Base-by-base conservation (phyloP, 208 protist genomes). In the Leishmania tarentolae region DNA sequence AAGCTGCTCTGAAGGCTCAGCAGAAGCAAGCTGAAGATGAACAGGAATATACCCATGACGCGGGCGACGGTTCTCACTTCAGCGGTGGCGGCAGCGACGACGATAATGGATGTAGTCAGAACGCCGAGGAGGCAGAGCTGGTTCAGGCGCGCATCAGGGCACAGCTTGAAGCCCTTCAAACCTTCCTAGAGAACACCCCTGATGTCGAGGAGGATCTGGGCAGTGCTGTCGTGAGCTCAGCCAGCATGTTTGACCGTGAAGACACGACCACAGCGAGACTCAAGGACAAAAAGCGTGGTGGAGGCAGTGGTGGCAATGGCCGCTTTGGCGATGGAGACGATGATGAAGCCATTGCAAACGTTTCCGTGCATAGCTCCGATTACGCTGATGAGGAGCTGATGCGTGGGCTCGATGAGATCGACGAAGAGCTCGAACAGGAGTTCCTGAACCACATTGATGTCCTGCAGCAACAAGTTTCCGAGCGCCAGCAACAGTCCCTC, bases 281-380 rank as follows among this genome's bases (percentile, higher is more conserved):
- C 6, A 75, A 78, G 53, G 69, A 47, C 5, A 35, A 15, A 3
- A 15, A 74, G 5, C 44, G 40, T 15, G 4, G 56, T 19, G 35
- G 66, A 3, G 9, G 53, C 17, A 59, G n/a, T 24, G 28, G n/a
- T 6, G 71, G 46, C 24, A 42, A 53, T 35, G 52, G 56, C 24
- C 31, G 35, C 56, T 37, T 21, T 35, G 37, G 21, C 1, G 59
- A 72, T 61, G 50, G n/a, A 11, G 76, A 83, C 42, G 83, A 83
- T 31, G 81, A 86, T 57, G 83, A 84, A 3, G 82, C n/a, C 19
- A 61, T 84, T 42, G 84, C 47, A 13, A 84, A 86, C 28, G 81
- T 90, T 6, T 90, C 87, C 19, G 50, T 90, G 28, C 83, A 90
- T 81, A 90, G 81, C 84, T 83, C 76, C 44, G 87, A 90, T 76